Evolutionary conservation across 805 yeast genomes (phyloP), one percentile per base, ranked within the genome.

Genomic region (Wickerhamomyces strasburgensis): DNA sequence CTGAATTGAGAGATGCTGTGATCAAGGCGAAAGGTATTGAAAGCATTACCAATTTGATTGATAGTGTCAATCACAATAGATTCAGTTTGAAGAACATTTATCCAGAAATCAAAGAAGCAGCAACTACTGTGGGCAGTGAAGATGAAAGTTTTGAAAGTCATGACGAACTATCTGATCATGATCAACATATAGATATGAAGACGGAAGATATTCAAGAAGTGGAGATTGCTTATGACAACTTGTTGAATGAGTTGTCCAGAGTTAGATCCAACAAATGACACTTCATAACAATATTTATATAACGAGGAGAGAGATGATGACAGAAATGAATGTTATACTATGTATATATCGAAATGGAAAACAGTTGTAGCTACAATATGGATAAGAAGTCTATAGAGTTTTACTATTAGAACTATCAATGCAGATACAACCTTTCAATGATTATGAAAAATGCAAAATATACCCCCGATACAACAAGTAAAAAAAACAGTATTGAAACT

Each of bases 11-110:
- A 37, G 67, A 67, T 24, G 73, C 73, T 0, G 80, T 84, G 19
- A 78, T 83, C 37, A 75, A 76, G 40, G 87, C 88, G 3, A 82
- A 81, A 50, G 90, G 90, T 45, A 77, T 81, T 37, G 79, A 79
- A 42, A 73, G 82, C 18, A 82, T 82, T 8, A 69, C 71, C 15
- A 85, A 81, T 39, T 67, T 83, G 47, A 82, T 83, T 46, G 73
- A 70, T 33, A 80, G 75, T 46, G 83, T 83, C 36, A 75, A 73
- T 49, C 67, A 67, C 37, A 74, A 80, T 39, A 58, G 73, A 17
- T 64, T 72, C 18, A 69, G 68, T 40, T 55, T 78, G 40, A 77
- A 73, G 24, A 70, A 65, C 16, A 71, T 77, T 37, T 75, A 75
- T 51, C 51, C 57, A 10, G 41, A 37, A 3, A 42, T 60, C 14